Conservation (phyloP, 306 rosid genomes). For the Castanea sativa region DNA sequence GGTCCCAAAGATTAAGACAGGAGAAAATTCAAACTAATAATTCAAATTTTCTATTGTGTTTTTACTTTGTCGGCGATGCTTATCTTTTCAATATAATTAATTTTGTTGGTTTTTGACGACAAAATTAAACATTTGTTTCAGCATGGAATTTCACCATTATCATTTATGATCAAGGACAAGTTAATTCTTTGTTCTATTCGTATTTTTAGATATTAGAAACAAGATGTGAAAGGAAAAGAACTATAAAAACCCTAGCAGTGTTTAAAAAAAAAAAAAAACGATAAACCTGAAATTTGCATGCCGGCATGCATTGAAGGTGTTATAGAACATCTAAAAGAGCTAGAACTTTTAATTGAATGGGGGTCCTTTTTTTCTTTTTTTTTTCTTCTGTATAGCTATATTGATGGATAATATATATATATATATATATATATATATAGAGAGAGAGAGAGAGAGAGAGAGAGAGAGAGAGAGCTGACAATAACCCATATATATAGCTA, state of each 20-base stretch:
- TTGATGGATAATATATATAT: neutral
- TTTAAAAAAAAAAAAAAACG: neutral
- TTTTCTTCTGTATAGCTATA: neutral
- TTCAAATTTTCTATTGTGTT: too few species aligned
- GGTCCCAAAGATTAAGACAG: neutral
- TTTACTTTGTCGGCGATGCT: too few species aligned
- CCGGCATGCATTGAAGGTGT: neutral
- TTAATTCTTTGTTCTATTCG: neutral
- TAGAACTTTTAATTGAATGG: neutral
- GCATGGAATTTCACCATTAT: neutral
- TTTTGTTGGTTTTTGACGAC: too few species aligned
- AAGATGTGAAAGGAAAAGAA: too few species aligned
- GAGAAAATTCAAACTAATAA: too few species aligned
- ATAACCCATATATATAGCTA: neutral
- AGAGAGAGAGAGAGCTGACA: neutral
- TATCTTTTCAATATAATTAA: too few species aligned
- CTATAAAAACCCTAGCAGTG: neutral
- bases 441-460: too few species aligned
- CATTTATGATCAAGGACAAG: neutral
- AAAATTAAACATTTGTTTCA: neutral
- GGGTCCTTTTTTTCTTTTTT: neutral
- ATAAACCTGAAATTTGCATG: conserved; percentile 3
- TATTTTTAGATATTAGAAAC: neutral
- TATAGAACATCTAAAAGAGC: neutral
- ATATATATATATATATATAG: too few species aligned